Percentiles rank a stretch among this genome's conserved stretches.
These are phyloP conservation scores for Hypholoma fasciculare DNA, from an alignment of 768 basidiomycete species.

Conservation along the genomic window DNA sequence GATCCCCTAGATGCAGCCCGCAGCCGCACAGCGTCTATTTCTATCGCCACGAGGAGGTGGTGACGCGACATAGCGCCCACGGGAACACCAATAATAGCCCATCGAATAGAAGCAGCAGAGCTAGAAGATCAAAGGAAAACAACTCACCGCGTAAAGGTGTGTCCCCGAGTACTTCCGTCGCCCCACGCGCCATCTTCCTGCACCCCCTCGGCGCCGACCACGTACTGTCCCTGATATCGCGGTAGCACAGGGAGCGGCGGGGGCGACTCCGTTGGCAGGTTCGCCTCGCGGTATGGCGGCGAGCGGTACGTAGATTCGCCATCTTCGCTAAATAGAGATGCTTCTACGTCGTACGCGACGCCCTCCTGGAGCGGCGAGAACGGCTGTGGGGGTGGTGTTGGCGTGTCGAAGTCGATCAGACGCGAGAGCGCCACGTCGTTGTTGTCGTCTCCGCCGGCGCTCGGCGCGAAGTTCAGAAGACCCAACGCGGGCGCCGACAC, in stretches of 20 bases:
- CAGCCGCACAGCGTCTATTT: too few species aligned
- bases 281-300: conserved; percentile 29
- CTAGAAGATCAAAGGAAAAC: not conserved
- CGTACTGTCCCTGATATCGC: not conserved
- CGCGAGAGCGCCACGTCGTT: not conserved
- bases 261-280: conserved; percentile 16
- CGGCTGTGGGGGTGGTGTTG: not conserved
- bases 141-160: conserved; percentile 21
- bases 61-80: too few species aligned
- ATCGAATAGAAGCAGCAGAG: not conserved
- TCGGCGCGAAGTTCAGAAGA: conserved; percentile 6
- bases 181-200: not conserved
- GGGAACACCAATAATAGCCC: not conserved
- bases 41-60: too few species aligned
- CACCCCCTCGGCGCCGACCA: not conserved
- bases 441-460: not conserved
- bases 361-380: not conserved
- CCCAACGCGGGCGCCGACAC: not conserved
- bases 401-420: conserved; percentile 22
- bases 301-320: conserved; percentile 16
- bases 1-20: too few species aligned
- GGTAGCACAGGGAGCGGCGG: conserved; percentile 26
- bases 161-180: conserved; percentile 15
- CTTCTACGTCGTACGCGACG: not conserved
- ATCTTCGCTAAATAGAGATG: not conserved